These are phyloP conservation scores for Phytophthora macrochlamydospora DNA, from an alignment of 352 stramenopile genomes.

Conservation along the genomic window DNA sequence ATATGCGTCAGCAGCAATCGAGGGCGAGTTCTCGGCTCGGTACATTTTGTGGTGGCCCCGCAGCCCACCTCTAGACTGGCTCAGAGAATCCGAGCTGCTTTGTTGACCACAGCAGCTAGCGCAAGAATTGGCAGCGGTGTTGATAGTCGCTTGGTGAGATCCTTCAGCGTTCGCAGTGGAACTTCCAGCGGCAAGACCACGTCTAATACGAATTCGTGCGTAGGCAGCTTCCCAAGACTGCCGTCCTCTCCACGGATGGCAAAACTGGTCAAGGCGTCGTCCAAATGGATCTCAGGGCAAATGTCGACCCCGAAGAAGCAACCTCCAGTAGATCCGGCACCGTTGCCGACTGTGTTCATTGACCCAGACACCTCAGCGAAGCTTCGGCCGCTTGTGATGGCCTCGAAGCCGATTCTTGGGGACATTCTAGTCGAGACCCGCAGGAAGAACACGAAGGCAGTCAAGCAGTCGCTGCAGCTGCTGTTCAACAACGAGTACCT, in stretches of 20 bases:
- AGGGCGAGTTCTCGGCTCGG: neutral
- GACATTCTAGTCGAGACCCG: conserved; percentile 9
- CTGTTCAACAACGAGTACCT: conserved; percentile 46
- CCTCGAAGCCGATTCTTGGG: conserved; percentile 5
- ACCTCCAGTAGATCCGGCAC: neutral
- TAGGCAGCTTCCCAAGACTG: conserved; percentile 2
- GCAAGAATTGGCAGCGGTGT: conserved; percentile 4
- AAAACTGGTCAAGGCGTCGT: conserved; percentile 5
- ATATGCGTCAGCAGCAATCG: conserved; percentile 12
- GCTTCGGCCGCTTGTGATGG: conserved; percentile 9
- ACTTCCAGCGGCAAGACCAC: conserved; percentile 2
- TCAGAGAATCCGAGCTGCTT: conserved; percentile 5
- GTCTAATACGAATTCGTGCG: neutral
- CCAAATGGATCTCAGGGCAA: neutral
- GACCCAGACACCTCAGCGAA: neutral
- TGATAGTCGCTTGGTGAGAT: neutral
- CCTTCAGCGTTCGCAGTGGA: conserved; percentile 1
- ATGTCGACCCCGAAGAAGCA: neutral
- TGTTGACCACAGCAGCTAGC: conserved; percentile 1
- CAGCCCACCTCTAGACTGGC: neutral
- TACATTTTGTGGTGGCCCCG: conserved; percentile 1
- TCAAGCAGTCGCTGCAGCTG: conserved; percentile 29
- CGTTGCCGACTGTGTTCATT: neutral
- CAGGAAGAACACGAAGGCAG: conserved; percentile 22
- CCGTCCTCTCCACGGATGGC: neutral